phyloP scores from a whole-genome alignment of 2,329 filamentous ascomycete genomes.

The Aspergillus japonicus region DNA sequence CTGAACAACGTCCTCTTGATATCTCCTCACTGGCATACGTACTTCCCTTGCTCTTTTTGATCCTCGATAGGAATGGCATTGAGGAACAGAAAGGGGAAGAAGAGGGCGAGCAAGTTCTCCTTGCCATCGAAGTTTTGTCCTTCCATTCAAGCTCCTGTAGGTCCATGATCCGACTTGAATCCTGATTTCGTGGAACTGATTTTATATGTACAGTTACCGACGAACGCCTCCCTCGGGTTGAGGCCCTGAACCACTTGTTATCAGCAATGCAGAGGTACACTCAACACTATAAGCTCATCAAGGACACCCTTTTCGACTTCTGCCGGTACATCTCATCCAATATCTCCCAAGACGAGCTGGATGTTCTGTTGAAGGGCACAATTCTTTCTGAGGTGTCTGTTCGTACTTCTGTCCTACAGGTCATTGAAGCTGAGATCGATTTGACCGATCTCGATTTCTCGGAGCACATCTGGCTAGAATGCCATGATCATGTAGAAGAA shows the following conservation, averaged over 20 bases:
- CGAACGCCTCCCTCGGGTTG: conserved; percentile 69
- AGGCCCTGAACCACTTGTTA: conserved; percentile 71
- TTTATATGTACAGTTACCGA: conserved; percentile 54
- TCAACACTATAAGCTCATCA: conserved; percentile 92
- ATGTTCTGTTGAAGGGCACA: conserved; percentile 71
- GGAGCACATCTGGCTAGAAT: conserved; percentile 89
- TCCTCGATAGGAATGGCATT: conserved; percentile 77
- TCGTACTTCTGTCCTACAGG: conserved; percentile 79
- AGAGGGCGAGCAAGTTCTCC: conserved; percentile 81
- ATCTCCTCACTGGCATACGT: conserved; percentile 83
- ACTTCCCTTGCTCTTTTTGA: conserved; percentile 74
- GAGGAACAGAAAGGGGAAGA: conserved; percentile 66
- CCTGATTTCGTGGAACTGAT: neutral
- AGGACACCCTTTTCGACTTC: conserved; percentile 85
- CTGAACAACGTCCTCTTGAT: conserved; percentile 93
- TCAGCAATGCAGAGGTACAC: conserved; percentile 82
- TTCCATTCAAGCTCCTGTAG: conserved; percentile 80
- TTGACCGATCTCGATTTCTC: conserved; percentile 83
- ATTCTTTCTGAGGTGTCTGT: conserved; percentile 79
- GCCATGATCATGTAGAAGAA: conserved; percentile 85
- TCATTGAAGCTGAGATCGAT: conserved; percentile 87
- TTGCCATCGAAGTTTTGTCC: conserved; percentile 82
- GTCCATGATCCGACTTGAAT: conserved; percentile 17
- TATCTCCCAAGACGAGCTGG: conserved; percentile 70
- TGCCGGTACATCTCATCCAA: conserved; percentile 82